Base-by-base conservation (phyloP, 2,329 filamentous ascomycete species). In the Colletotrichum sp. region DNA sequence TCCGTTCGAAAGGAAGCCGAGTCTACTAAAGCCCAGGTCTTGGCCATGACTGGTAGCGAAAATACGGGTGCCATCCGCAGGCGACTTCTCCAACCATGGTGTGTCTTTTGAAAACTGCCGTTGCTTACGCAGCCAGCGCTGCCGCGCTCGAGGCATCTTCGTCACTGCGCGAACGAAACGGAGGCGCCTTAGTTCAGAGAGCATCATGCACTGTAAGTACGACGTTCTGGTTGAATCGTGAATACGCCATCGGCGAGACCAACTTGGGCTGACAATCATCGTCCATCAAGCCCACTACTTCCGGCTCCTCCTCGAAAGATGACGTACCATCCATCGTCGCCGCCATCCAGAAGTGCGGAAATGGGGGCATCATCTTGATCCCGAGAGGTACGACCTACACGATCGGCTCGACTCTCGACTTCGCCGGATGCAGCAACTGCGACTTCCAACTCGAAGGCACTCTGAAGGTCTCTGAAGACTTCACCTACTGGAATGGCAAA, bases 381-480 rank as follows among this genome's bases (percentile, higher is more conserved):
- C 87, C 87, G 0, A 80, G 82, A 0, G 83, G 82, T 12, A 81
- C 78, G 5, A 87, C 86, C 1, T 89, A 87, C 79, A 83, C 83
- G 72, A 80, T 89, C 32, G 85, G 85, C 72, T 86, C 85, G n/a
- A 83, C 83, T 1, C 80, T 89, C 12, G 81, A 85, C 60, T 86
- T 89, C 49, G 80, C 81, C 2, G 84, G 84, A 3, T 89, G 88
- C 78, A 78, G 77, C 6, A 82, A 81, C n/a, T 89, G 88, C 77
- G 85, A 86, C 59, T 82, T 89, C 64, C 85, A 88, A 74, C 80
- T 89, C 7, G 86, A 89, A 72, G 88, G 87, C 1, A 81, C 83
- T 0, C 78, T 89, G 6, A 85, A 85, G 70, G 84, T 85, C 6
- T 82, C 84, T 3, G 80, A 82, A 3, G 80, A 86, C 63, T 84